Evolutionary conservation across 2,329 filamentous ascomycete genomes (phyloP).

Genomic region (Acrocalymma vagum): DNA sequence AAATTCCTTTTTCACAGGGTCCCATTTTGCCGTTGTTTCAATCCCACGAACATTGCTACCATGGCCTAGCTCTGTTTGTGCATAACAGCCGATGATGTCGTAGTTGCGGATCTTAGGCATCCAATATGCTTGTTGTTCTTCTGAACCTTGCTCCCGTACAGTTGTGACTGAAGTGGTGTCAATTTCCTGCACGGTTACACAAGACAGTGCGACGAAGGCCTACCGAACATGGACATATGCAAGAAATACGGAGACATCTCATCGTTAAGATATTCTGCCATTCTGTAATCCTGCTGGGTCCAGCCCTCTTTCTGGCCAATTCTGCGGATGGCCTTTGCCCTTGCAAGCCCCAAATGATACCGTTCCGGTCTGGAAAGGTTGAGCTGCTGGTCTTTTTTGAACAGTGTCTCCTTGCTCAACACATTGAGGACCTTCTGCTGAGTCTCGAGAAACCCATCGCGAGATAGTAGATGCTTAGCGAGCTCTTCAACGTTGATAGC

Average conservation of each 20-base stretch:
- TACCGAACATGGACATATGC: slow-evolving; percentile 61
- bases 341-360: slow-evolving; percentile 61
- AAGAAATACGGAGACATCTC: slow-evolving; percentile 63
- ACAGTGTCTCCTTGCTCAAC: slow-evolving; percentile 57
- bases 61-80: slow-evolving; percentile 62
- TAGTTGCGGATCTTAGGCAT: slow-evolving; percentile 58
- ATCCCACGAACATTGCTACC: slow-evolving; percentile 62
- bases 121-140: slow-evolving; percentile 59
- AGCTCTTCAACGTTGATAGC: slow-evolving; percentile 55
- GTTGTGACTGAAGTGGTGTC: slow-evolving; percentile 48
- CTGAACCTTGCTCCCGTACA: slow-evolving; percentile 59
- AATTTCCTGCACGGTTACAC: slow-evolving; percentile 26
- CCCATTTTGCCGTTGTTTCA: slow-evolving; percentile 59
- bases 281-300: slow-evolving; percentile 59
- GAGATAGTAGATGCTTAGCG: slow-evolving; percentile 55
- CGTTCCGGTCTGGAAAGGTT: slow-evolving; percentile 61
- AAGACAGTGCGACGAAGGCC: slow-evolving; percentile 17
- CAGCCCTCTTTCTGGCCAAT: slow-evolving; percentile 56
- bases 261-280: slow-evolving; percentile 62
- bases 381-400: slow-evolving; percentile 59
- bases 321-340: slow-evolving; percentile 60
- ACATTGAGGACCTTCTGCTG: slow-evolving; percentile 57
- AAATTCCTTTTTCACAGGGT: slow-evolving; percentile 55
- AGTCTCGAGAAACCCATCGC: slow-evolving; percentile 58
- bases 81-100: slow-evolving; percentile 62